Percentiles rank a stretch among this genome's conserved stretches.
phyloP scores from a whole-genome alignment of 495 filamentous ascomycete species.

The Penicillium waksmanii region DNA sequence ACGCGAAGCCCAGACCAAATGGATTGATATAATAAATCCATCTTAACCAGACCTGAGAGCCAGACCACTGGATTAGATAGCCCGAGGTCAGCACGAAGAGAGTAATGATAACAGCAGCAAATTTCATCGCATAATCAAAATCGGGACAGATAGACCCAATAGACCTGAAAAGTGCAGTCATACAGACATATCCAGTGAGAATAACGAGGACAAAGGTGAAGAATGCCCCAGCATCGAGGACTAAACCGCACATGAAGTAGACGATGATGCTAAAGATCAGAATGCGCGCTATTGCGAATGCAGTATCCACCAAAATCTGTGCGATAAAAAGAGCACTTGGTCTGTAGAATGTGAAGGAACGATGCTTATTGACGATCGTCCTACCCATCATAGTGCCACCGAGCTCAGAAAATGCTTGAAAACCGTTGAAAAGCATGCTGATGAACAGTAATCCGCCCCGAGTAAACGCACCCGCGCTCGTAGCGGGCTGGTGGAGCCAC shows the following conservation, averaged over 20 bases:
- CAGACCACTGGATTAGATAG: constrained; percentile 76
- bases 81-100: constrained; percentile 78
- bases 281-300: constrained; percentile 68
- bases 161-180: constrained; percentile 81
- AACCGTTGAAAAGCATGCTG: constrained; percentile 76
- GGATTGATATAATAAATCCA: constrained; percentile 87
- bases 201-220: constrained; percentile 79
- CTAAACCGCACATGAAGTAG: constrained; percentile 78
- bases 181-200: constrained; percentile 69
- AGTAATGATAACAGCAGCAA: constrained; percentile 75
- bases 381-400: constrained; percentile 72
- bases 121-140: constrained; percentile 85
- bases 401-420: constrained; percentile 77
- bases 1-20: constrained; percentile 71
- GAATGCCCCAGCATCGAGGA: constrained; percentile 69
- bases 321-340: constrained; percentile 80
- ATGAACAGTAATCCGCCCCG: constrained; percentile 79
- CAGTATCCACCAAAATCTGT: constrained; percentile 77
- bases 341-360: constrained; percentile 76
- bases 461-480: constrained; percentile 72
- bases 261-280: constrained; percentile 74
- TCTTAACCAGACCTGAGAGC: constrained; percentile 70
- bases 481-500: constrained; percentile 69
- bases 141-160: constrained; percentile 79
- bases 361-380: constrained; percentile 77